Evolutionary conservation across 768 basidiomycete species (phyloP), one percentile per base, ranked within the genome.

Genomic region (Lactifluus echinatus): DNA sequence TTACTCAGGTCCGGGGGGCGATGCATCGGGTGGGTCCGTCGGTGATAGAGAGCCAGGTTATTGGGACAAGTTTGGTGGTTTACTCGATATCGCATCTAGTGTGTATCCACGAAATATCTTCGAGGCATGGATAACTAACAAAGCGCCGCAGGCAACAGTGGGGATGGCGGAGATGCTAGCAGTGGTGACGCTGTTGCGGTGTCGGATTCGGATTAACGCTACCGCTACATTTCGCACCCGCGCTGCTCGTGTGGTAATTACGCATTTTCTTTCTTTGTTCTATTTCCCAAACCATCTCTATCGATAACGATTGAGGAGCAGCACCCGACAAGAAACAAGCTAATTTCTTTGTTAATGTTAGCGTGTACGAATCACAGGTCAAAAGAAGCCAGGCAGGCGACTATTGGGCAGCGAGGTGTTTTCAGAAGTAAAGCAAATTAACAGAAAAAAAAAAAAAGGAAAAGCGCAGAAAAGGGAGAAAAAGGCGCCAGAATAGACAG

Each of bases 391-490:
- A 50, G 40, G 19, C 40, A 12, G 34, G 21, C 40, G 8, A 45
- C 33, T 40, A 54, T 54, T 24, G 31, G 53, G 43, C 46, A 49
- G 52, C 42, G 47, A 31, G 43, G 36, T 42, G 50, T 59, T 55
- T 50, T 26, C 33, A 21, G 39, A 48, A 55, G 47, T 57, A 60
- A 53, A 59, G 62, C 57, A 56, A 63, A 63, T 73, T 69, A 76
- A 62, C 71, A 71, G 64, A 76, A 74, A 36, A 76, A 75, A 33
- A 55, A 43, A 17, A 50, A 44, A 44, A 54, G 40, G 40, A 37
- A 53, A 50, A 8, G 19, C 33, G 48, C 43, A 31, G 52, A 45
- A 23, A 45, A 44, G 40, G 53, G 40, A 34, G 44, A 51, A 44
- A 7, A 26, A 37, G 50, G 29, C 46, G 51, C 36, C 47, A 29